Base-by-base conservation (phyloP, 208 protist species). In the Crithidia fasciculata region DNA sequence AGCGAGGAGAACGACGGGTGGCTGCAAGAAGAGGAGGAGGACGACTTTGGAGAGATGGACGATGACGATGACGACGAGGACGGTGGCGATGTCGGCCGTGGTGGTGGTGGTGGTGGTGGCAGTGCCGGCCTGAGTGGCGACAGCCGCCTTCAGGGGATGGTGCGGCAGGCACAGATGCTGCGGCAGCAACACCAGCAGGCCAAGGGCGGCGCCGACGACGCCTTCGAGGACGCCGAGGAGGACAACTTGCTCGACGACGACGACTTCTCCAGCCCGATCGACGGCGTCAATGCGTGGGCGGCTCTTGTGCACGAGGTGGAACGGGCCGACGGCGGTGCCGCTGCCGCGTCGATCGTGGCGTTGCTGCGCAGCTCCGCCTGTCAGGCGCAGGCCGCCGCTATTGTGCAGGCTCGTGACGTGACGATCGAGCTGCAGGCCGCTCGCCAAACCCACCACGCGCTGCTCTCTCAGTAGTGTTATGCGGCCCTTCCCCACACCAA, bases 221-320 rank as follows among this genome's bases (percentile, higher is more conserved):
- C 76, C 49, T 55, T 84, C 19, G 72, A 82, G 36, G 81, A 92
- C 56, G 76, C 85, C 12, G 81, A 84, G 19, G 82, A 91, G 37
- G 87, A 92, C 15, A 88, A 96, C 74, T 58, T 94, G 36, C 76
- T 94, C 8, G 87, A 91, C 41, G 87, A 94, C 19, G 82, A 83
- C 10, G 86, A 91, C 72, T 93, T 95, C 80, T 77, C 85, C 40
- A 89, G 81, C 44, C 85, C 90, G 8, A 56, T 95, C 43, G 90
- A 95, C 68, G 62, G 18, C 10, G 69, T 87, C 16, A 93, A 93
- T 62, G 79, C 78, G 55, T 95, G 90, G 90, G 70, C 54, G 2
- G 65, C 76, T 2, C 55, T 94, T 0, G 69, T 87, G 47, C 40
- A 83, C 19, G 74, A 79, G 56, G 72, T 85, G 61, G 69, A 82